Base-by-base conservation (phyloP, 164 flowering plant species). In the Sedum album region DNA sequence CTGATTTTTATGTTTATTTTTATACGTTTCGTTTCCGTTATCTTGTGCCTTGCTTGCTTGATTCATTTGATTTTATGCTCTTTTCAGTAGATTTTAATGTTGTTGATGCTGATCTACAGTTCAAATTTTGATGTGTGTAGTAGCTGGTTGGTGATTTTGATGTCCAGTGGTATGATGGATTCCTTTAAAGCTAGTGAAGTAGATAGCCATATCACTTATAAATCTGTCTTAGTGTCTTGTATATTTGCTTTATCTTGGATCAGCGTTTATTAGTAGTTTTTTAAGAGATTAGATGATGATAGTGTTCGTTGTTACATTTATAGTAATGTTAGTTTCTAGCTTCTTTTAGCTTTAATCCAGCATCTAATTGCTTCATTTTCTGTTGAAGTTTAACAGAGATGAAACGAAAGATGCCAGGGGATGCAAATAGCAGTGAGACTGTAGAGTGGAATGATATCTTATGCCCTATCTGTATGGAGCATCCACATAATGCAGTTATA, bases 401-500 rank as follows among this genome's bases (percentile, higher is more conserved):
- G 62, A 57, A 57, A 57, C 35, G 62, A 13, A 57, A 28, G 31
- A 28, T 33, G 13, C 17, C 62, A 4, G 62, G 5, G 33, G 62
- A 57, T 57, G 62, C 33, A 20, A 26, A 13, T 11, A 57, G 33
- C 31, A 57, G 1, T 20, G 33, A 28, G 17, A 57, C 18, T 13
- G 33, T 15, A 57, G 86, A 81, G 68, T 71, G 80, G 78, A 82
- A 81, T 60, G 86, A 79, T 51, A 75, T 73, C 36, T 65, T 70
- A 31, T 83, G 86, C 60, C 77, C 86, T 31, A 76, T 83, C 66
- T 83, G 86, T 78, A 79, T 83, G 86, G 86, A 83, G 60, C 81
- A 83, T 72, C 86, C 86, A 60, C 86, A 83, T 72, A 83, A 83
- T 76, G 86, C 86, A 68, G 81, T 83, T 71, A 80, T 83, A 65